A percentile compares a stretch with the other conserved stretches of the same genome.
Evolutionary conservation across 2,329 filamentous ascomycete species (phyloP).

Genomic region (Ophiostoma montium): DNA sequence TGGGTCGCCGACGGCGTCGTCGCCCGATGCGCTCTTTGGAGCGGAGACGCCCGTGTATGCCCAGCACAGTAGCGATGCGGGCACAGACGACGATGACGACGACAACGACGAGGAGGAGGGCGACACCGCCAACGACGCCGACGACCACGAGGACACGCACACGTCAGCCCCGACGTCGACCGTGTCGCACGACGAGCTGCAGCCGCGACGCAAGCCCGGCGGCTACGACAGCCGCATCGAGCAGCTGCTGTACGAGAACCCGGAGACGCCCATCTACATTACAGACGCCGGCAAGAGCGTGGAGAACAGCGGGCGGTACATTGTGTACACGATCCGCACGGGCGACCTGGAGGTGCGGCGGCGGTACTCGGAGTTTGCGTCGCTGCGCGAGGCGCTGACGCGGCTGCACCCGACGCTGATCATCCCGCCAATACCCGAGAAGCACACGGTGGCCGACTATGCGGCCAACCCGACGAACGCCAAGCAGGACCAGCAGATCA

Average conservation of each 20-base stretch:
- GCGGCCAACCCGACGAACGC: slow-evolving; percentile 95
- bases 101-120: slow-evolving; percentile 27
- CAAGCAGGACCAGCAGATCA: slow-evolving; percentile 93
- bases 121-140: slow-evolving; percentile 10
- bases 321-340: slow-evolving; percentile 93
- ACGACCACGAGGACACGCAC: background rate
- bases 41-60: background rate
- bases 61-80: slow-evolving; percentile 26
- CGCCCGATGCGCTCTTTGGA: slow-evolving; percentile 27
- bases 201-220: slow-evolving; percentile 57
- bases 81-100: slow-evolving; percentile 32
- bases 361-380: slow-evolving; percentile 93
- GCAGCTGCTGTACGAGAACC: slow-evolving; percentile 93
- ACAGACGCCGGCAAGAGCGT: slow-evolving; percentile 90
- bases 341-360: slow-evolving; percentile 89
- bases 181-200: slow-evolving; percentile 26
- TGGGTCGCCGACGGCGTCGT: slow-evolving; percentile 52
- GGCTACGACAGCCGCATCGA: slow-evolving; percentile 93
- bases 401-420: slow-evolving; percentile 89
- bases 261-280: slow-evolving; percentile 78
- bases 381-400: slow-evolving; percentile 74
- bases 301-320: slow-evolving; percentile 83
- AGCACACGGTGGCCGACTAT: slow-evolving; percentile 97
- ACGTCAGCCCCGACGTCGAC: slow-evolving; percentile 5
- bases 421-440: slow-evolving; percentile 94